Percentiles rank a stretch among this genome's conserved stretches.
phyloP scores from a whole-genome alignment of 31 red algal species.

The Porphyra umbilicalis region DNA sequence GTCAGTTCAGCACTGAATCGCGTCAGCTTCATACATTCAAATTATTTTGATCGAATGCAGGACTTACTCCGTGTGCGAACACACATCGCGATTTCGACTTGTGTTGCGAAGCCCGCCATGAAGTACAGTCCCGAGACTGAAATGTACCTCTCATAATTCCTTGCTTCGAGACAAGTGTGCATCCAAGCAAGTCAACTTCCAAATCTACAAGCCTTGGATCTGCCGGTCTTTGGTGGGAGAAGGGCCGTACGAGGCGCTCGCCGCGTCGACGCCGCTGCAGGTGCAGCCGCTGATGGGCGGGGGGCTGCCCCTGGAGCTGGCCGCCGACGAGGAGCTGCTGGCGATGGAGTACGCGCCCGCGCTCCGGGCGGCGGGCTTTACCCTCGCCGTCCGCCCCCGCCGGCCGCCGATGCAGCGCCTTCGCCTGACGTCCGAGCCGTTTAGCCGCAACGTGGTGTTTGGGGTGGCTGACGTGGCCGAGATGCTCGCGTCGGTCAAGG shows the following conservation, averaged over 20 bases:
- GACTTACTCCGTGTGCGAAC: too few relatives aligned
- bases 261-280: constrained; percentile 13
- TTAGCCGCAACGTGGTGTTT: constrained; percentile 51
- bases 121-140: too few relatives aligned
- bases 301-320: constrained; percentile 42
- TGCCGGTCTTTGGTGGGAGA: too few relatives aligned
- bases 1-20: too few relatives aligned
- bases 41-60: too few relatives aligned
- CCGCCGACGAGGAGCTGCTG: constrained; percentile 69
- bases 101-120: too few relatives aligned
- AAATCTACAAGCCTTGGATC: too few relatives aligned
- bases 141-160: too few relatives aligned
- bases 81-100: too few relatives aligned
- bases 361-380: constrained; percentile 50
- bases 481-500: constrained; percentile 51
- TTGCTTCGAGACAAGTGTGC: too few relatives aligned
- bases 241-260: constrained; percentile 70
- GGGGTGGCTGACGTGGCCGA: constrained; percentile 60
- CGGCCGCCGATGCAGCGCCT: constrained; percentile 40
- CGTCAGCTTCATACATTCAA: too few relatives aligned
- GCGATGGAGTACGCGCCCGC: constrained; percentile 28
- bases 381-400: constrained; percentile 16
- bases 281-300: constrained; percentile 37
- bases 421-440: constrained; percentile 41
- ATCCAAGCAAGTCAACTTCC: too few relatives aligned